Evolutionary conservation across 2,329 filamentous ascomycete species (phyloP), one percentile per base, ranked within the genome.

Genomic region (Neopestalotiopsis rosae): DNA sequence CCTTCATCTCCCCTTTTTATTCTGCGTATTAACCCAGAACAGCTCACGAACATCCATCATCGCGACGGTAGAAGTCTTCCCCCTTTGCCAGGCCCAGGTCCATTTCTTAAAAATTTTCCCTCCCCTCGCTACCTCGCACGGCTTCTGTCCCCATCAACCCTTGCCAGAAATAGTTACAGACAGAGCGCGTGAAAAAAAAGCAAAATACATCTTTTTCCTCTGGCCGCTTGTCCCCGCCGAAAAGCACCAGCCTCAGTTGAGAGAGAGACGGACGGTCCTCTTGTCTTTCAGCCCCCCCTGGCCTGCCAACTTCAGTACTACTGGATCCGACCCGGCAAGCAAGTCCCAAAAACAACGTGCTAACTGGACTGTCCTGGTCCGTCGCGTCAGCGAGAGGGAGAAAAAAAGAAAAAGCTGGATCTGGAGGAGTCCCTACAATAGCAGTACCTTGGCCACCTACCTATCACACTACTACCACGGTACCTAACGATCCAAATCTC

Each of bases 1-100:
- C 66, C 59, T 67, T 67, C 66, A 67, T 52, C 45, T 57, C 45
- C 66, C 66, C 66, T 57, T 62, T 67, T 61, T 59, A 52, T 67
- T 67, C 57, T 67, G 34, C 34, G 34, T 38, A 67, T 67, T 67
- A 61, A 30, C 65, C 58, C 45, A 52, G 45, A 49, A 30, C 34
- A 67, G 38, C 32, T 67, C 66, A 42, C 58, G 66, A 67, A 56
- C 40, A 67, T 61, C 56, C 40, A 67, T 61, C 56, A 28, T 61
- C 65, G 58, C 65, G n/a, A 38, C 59, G n/a, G 32, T 34, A 67
- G 34, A 38, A 65, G 52, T 62, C 61, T 56, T 14, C 38, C 34
- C 66, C 66, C 66, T 58, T 67, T 67, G 58, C 52, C 52, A 64
- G 61, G 61, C 61, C 42, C 61, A 49, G 20, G 42, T 64, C 61